Conservation (phyloP, 1,284 basidiomycete species). For the Irpex sp. region DNA sequence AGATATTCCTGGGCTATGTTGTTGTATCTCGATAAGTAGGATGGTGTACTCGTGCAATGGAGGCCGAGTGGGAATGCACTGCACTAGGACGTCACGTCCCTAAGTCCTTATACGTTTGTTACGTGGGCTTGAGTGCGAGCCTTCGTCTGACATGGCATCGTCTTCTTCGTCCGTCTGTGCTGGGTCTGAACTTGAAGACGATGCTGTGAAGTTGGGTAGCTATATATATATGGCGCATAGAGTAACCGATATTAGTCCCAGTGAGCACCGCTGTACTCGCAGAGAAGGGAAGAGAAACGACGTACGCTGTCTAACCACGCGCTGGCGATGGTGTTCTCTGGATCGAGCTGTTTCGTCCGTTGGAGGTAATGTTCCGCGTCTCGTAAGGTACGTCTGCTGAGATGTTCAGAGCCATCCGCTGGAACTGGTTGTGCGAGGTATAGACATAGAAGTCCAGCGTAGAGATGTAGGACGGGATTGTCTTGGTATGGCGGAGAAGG, state of each 20-base stretch:
- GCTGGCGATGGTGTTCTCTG: constrained; percentile 50
- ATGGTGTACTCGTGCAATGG: no score
- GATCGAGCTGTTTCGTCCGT: constrained; percentile 56
- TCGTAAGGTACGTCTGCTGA: constrained; percentile 34
- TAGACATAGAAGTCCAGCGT: constrained; percentile 75
- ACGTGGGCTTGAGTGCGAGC: constrained; percentile 13
- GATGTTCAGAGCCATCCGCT: constrained; percentile 1
- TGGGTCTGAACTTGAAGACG: background rate
- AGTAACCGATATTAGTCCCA: no score
- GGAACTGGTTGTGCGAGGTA: constrained; percentile 46
- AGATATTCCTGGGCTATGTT: no score
- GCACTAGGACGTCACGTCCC: background rate
- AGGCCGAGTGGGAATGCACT: no score
- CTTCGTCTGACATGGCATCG: constrained; percentile 18
- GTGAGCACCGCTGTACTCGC: background rate
- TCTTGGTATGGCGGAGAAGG: constrained; percentile 84
- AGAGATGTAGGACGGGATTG: constrained; percentile 73
- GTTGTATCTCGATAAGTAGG: no score
- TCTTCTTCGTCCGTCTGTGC: constrained; percentile 45
- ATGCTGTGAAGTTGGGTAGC: no score
- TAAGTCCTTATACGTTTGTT: constrained; percentile 26
- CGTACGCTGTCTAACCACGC: constrained; percentile 52
- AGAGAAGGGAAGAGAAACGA: background rate
- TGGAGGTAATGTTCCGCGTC: constrained; percentile 64
- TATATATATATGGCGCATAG: no score